Base-by-base conservation (phyloP, 768 basidiomycete species). In the Ephemerocybe angulata region DNA sequence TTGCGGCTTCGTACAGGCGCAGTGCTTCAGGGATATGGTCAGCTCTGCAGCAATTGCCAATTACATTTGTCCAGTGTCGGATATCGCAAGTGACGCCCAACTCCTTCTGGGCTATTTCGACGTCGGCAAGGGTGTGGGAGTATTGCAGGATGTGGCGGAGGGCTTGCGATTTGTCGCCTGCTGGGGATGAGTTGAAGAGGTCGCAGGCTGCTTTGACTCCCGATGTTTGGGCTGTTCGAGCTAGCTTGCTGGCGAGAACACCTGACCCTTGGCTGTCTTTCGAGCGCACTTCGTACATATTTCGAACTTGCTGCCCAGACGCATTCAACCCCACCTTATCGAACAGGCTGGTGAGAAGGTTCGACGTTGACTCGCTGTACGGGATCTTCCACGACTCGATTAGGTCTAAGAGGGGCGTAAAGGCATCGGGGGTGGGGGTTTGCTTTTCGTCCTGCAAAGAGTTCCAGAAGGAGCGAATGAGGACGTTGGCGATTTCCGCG, bases 21-120 rank as follows among this genome's bases (percentile, higher is more conserved):
- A 83, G 59, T 2, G 81, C 86, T 17, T 72, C 67, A 1, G 57
- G 19, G 5, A 74, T 51, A 44, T 78, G 67, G 17, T 70, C 71
- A 1, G 67, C 58, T 12, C 72, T 73, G 46, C 79, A 63, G 38
- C 72, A 71, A 58, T 87, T 86, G 41, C 65, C 63, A 55, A 90
- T 74, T 30, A 89, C 63, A 51, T 78, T 68, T 4, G 79, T 74
- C 79, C 86, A 88, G 30, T 81, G 80, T 13, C 68, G 58, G 0
- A 73, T 68, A 8, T 70, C 70, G 21, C 78, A 75, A 42, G 65
- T 64, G 48, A 81, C 51, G 19, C 64, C 66, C 5, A 85, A 68
- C 13, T 67, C 69, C 27, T 69, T 59, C 54, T 81, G 75, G 53
- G 76, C 72, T 25, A 67, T 63, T 24, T 65, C 65, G 31, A 86